Evolutionary conservation across 148 eudicot genomes (phyloP).

Genomic region (Selenicereus undatus): DNA sequence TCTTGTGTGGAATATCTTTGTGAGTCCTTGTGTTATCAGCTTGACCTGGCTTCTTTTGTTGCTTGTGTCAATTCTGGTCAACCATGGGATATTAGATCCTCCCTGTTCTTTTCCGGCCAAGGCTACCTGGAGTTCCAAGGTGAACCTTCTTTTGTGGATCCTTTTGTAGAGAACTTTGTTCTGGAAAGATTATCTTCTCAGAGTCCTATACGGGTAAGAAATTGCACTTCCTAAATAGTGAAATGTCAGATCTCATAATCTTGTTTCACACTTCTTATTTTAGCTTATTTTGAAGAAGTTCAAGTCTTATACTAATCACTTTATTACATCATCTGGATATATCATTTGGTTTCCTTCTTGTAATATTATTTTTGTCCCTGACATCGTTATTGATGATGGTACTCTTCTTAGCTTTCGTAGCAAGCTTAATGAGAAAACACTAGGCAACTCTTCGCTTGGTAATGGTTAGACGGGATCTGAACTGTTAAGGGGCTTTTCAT

Average conservation of each 20-base stretch:
- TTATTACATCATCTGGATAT: background rate
- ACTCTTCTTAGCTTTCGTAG: too few relatives aligned
- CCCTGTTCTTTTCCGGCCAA: constrained; percentile 70
- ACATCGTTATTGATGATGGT: too few relatives aligned
- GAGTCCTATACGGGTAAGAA: constrained; percentile 85
- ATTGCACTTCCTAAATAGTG: background rate
- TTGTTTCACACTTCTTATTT: background rate
- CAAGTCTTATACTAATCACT: background rate
- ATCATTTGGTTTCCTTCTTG: background rate
- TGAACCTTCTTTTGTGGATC: constrained; percentile 58
- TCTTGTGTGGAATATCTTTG: constrained; percentile 85
- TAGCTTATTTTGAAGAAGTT: constrained; percentile 12
- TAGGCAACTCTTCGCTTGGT: too few relatives aligned
- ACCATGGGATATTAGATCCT: constrained; percentile 71
- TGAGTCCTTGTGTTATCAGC: constrained; percentile 87
- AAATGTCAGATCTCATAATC: background rate
- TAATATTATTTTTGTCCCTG: too few relatives aligned
- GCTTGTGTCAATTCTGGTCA: constrained; percentile 91
- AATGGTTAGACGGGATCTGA: too few relatives aligned
- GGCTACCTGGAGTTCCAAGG: constrained; percentile 36
- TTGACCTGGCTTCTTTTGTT: constrained; percentile 96
- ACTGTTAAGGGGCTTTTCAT: too few relatives aligned
- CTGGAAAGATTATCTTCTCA: constrained; percentile 90
- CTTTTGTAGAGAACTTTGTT: constrained; percentile 94
- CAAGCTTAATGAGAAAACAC: too few relatives aligned